Percentiles rank a stretch among this genome's conserved stretches.
phyloP scores from a whole-genome alignment of 1,284 basidiomycete species.

The Cryptococcus jaspeensis region DNA sequence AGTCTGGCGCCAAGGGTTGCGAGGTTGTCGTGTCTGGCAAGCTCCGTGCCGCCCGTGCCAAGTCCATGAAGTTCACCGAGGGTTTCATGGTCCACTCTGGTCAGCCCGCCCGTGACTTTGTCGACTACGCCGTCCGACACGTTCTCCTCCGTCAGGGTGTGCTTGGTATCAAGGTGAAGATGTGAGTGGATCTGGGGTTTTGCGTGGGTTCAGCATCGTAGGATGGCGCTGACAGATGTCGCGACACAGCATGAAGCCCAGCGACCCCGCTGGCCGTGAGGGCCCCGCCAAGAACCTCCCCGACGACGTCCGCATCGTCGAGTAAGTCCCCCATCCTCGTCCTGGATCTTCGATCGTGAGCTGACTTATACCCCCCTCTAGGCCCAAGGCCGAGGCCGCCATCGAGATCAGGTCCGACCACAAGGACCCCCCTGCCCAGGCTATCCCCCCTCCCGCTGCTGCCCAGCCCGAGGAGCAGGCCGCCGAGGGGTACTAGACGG shows the following conservation, averaged over 20 bases:
- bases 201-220: background rate
- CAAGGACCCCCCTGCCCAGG: slow-evolving; percentile 43
- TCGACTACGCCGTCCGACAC: slow-evolving; percentile 97
- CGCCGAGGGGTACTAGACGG: slow-evolving; percentile 12
- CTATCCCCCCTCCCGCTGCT: slow-evolving; percentile 27
- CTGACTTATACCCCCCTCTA: slow-evolving; percentile 6
- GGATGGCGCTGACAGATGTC: background rate
- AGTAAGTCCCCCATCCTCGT: slow-evolving; percentile 57
- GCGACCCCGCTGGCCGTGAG: slow-evolving; percentile 82
- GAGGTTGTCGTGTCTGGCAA: slow-evolving; percentile 99
- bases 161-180: slow-evolving; percentile 99
- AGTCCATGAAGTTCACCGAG: slow-evolving; percentile 99
- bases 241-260: slow-evolving; percentile 82
- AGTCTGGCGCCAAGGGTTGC: slow-evolving; percentile 99
- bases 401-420: slow-evolving; percentile 53
- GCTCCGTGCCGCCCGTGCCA: slow-evolving; percentile 98
- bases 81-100: slow-evolving; percentile 99
- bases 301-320: slow-evolving; percentile 88
- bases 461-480: slow-evolving; percentile 18
- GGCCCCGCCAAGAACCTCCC: slow-evolving; percentile 94
- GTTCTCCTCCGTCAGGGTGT: slow-evolving; percentile 99
- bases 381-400: slow-evolving; percentile 59
- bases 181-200: slow-evolving; percentile 60
- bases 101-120: slow-evolving; percentile 95
- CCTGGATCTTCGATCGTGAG: slow-evolving; percentile 9